Base-by-base conservation (phyloP, 2,329 filamentous ascomycete species). In the Phoma sp. region DNA sequence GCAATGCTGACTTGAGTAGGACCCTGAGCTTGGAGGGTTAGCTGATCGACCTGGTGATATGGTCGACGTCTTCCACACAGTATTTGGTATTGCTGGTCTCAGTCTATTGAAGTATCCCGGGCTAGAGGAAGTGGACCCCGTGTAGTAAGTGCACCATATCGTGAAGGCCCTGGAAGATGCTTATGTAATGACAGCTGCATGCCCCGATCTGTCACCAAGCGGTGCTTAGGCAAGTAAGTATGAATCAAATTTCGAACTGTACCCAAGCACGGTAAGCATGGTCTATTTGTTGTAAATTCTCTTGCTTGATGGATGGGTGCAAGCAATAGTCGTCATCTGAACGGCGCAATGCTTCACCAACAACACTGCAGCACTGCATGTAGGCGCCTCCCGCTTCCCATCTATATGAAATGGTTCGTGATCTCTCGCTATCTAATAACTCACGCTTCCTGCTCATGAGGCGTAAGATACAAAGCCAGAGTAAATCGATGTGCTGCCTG, bases 1-100 rank as follows among this genome's bases (percentile, higher is more conserved):
- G 18, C 30, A 52, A 33, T 32, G 24, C 54, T 66, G 23, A 70
- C 41, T 29, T 25, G 30, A 48, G 11, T 58, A 84, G 80, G 95
- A 99, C 72, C 80, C 85, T 1, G 89, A 96, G 52, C 77, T 83
- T 27, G 95, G 95, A 24, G 95, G 95, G 9, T 85, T 99, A 62
- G 88, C 93, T 4, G 95, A 99, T 77, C 82, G 93, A 57, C 93
- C 95, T 8, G 93, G 90, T 24, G 88, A 99, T 69, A 92, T 93
- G 88, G 93, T 97, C 22, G 95, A 99, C 79, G 93, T 99, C 30
- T 99, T 96, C 80, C 95, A 99, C 71, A 98, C 95, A 0, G 80
- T 87, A 47, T 99, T 99, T 73, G 92, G 91, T 23, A 78, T 97
- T 60, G 90, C 93, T 18, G 95, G 95, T 2, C 78, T 99, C 62